Conservation (phyloP, 805 yeast genomes). For the Blastobotrys parvus region DNA sequence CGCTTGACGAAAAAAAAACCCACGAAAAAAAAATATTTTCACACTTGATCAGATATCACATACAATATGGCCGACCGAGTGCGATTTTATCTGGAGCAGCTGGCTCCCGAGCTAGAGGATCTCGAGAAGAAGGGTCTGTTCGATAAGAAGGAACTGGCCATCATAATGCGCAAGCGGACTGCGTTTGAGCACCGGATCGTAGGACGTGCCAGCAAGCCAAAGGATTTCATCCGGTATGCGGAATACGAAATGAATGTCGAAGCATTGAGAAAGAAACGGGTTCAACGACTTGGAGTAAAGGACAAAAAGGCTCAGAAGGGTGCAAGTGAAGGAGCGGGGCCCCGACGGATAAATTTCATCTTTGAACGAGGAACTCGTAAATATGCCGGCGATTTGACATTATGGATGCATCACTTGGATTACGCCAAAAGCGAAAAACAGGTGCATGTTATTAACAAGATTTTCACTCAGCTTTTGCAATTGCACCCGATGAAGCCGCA, state of each 20-base stretch:
- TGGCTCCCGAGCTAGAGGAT: slow-evolving; percentile 81
- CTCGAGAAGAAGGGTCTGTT: slow-evolving; percentile 73
- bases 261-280: slow-evolving; percentile 64
- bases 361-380: slow-evolving; percentile 75
- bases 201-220: slow-evolving; percentile 71
- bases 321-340: slow-evolving; percentile 80
- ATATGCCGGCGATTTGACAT: slow-evolving; percentile 64
- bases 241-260: slow-evolving; percentile 78
- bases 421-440: slow-evolving; percentile 35
- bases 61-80: slow-evolving; percentile 43
- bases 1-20: too few species aligned
- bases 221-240: slow-evolving; percentile 71
- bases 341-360: slow-evolving; percentile 69
- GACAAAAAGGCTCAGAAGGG: slow-evolving; percentile 29
- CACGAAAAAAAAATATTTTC: not conserved
- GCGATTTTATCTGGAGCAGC: slow-evolving; percentile 47
- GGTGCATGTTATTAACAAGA: slow-evolving; percentile 34
- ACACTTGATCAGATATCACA: not conserved
- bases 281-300: slow-evolving; percentile 41
- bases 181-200: slow-evolving; percentile 88
- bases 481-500: slow-evolving; percentile 86
- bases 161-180: slow-evolving; percentile 86
- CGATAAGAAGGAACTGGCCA: slow-evolving; percentile 69
- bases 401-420: slow-evolving; percentile 73
- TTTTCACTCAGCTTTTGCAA: slow-evolving; percentile 69